phyloP scores from a whole-genome alignment of 148 eudicot species.

The Dysphania ambrosioides region DNA sequence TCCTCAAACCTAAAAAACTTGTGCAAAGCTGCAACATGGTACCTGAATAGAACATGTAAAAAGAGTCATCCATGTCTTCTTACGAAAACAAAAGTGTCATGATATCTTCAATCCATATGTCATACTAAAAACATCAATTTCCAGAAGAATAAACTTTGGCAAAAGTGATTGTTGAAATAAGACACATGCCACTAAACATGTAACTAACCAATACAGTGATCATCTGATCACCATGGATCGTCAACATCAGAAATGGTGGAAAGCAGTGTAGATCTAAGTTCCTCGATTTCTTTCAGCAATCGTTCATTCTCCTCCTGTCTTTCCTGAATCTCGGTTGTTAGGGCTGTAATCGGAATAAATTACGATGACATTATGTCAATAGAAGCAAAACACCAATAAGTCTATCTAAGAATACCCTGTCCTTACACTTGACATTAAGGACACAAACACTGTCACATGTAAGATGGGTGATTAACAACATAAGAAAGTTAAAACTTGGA shows the following conservation, averaged over 20 bases:
- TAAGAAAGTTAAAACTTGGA: background rate
- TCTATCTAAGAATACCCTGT: background rate
- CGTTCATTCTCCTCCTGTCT: slow-evolving; percentile 45
- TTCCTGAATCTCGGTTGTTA: slow-evolving; percentile 41
- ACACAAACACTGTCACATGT: background rate
- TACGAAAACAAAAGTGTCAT: background rate
- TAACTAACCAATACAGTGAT: background rate
- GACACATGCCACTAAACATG: background rate
- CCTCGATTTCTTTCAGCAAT: slow-evolving; percentile 44
- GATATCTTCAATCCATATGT: background rate
- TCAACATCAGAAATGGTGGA: slow-evolving; percentile 35
- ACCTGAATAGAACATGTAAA: background rate
- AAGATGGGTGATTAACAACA: background rate
- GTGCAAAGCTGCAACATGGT: background rate
- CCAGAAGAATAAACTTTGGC: background rate
- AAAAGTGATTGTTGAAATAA: background rate
- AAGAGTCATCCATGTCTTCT: background rate
- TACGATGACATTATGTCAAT: background rate
- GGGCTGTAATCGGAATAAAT: slow-evolving; percentile 31
- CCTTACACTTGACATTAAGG: background rate
- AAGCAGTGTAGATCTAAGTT: slow-evolving; percentile 42
- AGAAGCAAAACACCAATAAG: background rate
- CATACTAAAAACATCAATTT: background rate
- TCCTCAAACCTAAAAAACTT: background rate
- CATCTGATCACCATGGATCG: slow-evolving; percentile 32